These are phyloP conservation scores for Rehmannia glutinosa DNA, from an alignment of 257 asterid species.

Conservation along the genomic window DNA sequence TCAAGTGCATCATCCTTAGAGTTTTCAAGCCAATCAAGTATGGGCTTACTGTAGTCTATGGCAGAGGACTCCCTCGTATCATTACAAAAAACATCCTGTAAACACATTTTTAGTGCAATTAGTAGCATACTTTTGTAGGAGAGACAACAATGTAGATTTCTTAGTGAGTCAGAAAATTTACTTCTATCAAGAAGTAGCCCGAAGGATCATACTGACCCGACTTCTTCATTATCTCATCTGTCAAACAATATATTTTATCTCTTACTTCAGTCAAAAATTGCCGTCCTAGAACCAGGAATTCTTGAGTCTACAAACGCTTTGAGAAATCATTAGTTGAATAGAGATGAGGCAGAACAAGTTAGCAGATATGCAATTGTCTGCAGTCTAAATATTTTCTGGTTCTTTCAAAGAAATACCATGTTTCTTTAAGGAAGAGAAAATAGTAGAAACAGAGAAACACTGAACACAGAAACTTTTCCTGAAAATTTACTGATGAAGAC, in stretches of 20 bases:
- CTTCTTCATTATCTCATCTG: slow-evolving; percentile 77
- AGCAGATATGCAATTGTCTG: neutral
- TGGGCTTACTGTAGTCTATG: slow-evolving; percentile 67
- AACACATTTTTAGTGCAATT: slow-evolving; percentile 10
- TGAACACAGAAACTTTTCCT: neutral
- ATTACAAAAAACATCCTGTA: slow-evolving; percentile 75
- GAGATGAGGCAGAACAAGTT: neutral
- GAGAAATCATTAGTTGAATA: slow-evolving; percentile 21
- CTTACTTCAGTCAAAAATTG: slow-evolving; percentile 78
- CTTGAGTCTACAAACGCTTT: slow-evolving; percentile 58
- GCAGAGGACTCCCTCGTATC: slow-evolving; percentile 61
- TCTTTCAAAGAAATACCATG: neutral
- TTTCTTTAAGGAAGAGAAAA: neutral
- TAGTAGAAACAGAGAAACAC: neutral
- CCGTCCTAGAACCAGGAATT: slow-evolving; percentile 76
- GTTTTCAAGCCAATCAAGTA: slow-evolving; percentile 76
- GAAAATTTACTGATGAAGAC: neutral
- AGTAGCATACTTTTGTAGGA: neutral
- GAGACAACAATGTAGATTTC: neutral
- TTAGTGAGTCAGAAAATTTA: slow-evolving; percentile 22
- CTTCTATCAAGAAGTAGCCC: slow-evolving; percentile 91
- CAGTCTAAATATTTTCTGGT: neutral
- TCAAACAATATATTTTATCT: slow-evolving; percentile 76
- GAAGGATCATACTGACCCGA: slow-evolving; percentile 65
- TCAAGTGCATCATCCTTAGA: slow-evolving; percentile 63